phyloP scores from a whole-genome alignment of 371 early-diverging fungal genomes.

The Apophysomyces ossiformis region DNA sequence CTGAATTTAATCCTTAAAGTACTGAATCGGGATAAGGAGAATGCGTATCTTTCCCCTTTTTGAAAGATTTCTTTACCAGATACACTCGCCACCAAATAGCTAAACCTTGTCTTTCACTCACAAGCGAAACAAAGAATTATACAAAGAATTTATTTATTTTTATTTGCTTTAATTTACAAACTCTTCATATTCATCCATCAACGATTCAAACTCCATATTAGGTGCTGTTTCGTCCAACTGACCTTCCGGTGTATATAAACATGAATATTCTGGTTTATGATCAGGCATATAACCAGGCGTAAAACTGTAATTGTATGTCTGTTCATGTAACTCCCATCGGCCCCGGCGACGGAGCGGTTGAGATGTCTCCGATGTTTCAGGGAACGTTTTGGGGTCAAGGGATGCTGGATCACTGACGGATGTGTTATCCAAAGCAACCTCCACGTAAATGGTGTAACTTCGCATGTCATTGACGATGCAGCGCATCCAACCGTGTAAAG shows the following conservation, averaged over 20 bases:
- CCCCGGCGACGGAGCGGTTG: conserved; percentile 63
- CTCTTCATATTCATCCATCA: conserved; percentile 28
- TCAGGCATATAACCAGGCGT: conserved; percentile 58
- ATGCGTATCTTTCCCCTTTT: no score
- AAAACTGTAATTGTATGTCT: conserved; percentile 86
- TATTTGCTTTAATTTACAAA: conserved; percentile 22
- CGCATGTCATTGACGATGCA: conserved; percentile 90
- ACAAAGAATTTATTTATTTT: background rate
- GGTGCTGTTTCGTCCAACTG: conserved; percentile 26
- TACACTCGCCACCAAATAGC: no score
- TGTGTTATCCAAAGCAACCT: conserved; percentile 57
- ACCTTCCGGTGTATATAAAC: conserved; percentile 70
- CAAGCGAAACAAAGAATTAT: background rate
- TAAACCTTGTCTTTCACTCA: background rate
- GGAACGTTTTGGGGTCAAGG: conserved; percentile 23
- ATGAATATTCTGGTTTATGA: conserved; percentile 72
- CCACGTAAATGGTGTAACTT: conserved; percentile 82
- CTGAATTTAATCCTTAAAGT: background rate
- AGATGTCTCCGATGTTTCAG: conserved; percentile 17
- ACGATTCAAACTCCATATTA: conserved; percentile 10
- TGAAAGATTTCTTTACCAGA: background rate
- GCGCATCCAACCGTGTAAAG: conserved; percentile 83
- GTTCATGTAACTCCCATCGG: conserved; percentile 92
- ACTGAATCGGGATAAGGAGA: no score
- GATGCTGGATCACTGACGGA: conserved; percentile 29